Percentiles rank a stretch among this genome's conserved stretches.
Evolutionary conservation across 371 early-diverging fungal species (phyloP).

Genomic region (Parasitella parasitica): DNA sequence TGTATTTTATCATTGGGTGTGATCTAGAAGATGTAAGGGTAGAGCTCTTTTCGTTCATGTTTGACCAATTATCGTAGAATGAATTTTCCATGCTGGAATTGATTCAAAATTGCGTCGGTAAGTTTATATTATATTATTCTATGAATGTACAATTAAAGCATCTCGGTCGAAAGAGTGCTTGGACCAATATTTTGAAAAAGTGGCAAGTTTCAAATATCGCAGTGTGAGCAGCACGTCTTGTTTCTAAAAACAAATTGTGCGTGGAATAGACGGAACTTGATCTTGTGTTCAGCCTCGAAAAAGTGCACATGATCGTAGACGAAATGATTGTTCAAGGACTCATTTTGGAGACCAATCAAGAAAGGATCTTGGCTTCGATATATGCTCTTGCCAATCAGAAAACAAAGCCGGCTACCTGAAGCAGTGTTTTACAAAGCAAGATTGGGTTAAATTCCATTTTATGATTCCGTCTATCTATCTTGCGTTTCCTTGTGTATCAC

Average conservation of each 20-base stretch:
- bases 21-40: slow-evolving; percentile 25
- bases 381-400: slow-evolving; percentile 2
- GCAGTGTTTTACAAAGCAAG: background rate
- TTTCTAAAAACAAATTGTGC: background rate
- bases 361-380: slow-evolving; percentile 21
- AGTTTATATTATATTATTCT: slow-evolving; percentile 7
- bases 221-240: too few relatives aligned
- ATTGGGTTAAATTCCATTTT: slow-evolving; percentile 5
- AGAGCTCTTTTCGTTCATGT: background rate
- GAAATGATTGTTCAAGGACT: slow-evolving; percentile 47
- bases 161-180: slow-evolving; percentile 41
- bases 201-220: slow-evolving; percentile 23
- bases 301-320: slow-evolving; percentile 51
- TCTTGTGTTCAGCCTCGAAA: slow-evolving; percentile 49
- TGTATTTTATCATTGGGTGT: slow-evolving; percentile 49
- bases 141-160: background rate
- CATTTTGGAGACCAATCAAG: slow-evolving; percentile 40
- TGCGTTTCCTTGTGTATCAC: background rate
- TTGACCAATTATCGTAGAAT: slow-evolving; percentile 29
- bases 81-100: slow-evolving; percentile 47
- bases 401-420: background rate
- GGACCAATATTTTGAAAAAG: slow-evolving; percentile 47
- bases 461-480: slow-evolving; percentile 11
- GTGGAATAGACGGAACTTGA: slow-evolving; percentile 49
- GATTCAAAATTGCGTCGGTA: slow-evolving; percentile 51